These are phyloP conservation scores for Globisporangium paddicum DNA, from an alignment of 352 stramenopile genomes.

Conservation along the genomic window DNA sequence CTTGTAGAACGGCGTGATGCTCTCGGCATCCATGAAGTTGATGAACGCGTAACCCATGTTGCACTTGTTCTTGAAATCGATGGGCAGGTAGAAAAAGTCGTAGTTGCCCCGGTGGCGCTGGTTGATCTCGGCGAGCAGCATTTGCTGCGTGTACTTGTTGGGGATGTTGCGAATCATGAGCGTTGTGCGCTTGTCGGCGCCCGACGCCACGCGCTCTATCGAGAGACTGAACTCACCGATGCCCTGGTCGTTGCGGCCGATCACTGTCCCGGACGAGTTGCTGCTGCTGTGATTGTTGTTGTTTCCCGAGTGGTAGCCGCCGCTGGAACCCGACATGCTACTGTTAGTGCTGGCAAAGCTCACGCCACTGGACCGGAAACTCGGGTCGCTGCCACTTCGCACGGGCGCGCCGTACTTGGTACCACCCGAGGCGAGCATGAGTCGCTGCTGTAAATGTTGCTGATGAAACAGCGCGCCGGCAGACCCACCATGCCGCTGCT, in stretches of 20 bases:
- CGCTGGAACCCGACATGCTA: background rate
- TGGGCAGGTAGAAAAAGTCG: slow-evolving; percentile 99
- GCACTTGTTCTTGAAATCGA: slow-evolving; percentile 99
- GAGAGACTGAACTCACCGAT: slow-evolving; percentile 73
- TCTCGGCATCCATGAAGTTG: slow-evolving; percentile 94
- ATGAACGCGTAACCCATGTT: slow-evolving; percentile 99
- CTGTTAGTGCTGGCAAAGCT: slow-evolving; percentile 23
- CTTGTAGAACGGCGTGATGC: slow-evolving; percentile 76
- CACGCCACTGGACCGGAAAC: slow-evolving; percentile 9
- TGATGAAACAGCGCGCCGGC: slow-evolving; percentile 1
- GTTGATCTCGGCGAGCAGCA: slow-evolving; percentile 98
- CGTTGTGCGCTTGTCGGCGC: slow-evolving; percentile 95
- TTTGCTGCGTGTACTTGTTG: slow-evolving; percentile 99
- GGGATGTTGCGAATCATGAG: slow-evolving; percentile 99
- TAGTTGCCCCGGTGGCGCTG: slow-evolving; percentile 89
- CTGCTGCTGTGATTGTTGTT: slow-evolving; percentile 17
- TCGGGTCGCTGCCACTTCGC: slow-evolving; percentile 21
- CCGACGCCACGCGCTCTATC: slow-evolving; percentile 69
- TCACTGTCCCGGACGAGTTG: background rate
- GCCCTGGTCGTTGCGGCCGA: slow-evolving; percentile 57
- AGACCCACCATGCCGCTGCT: slow-evolving; percentile 7
- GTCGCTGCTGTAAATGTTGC: slow-evolving; percentile 5
- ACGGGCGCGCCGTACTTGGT: background rate
- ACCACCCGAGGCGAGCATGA: background rate
- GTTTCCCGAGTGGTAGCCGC: slow-evolving; percentile 2